A percentile compares a stretch with the other conserved stretches of the same genome.
These are phyloP conservation scores for Papilionanthe hybrid DNA, from an alignment of 116 monocot genomes.

Conservation along the genomic window DNA sequence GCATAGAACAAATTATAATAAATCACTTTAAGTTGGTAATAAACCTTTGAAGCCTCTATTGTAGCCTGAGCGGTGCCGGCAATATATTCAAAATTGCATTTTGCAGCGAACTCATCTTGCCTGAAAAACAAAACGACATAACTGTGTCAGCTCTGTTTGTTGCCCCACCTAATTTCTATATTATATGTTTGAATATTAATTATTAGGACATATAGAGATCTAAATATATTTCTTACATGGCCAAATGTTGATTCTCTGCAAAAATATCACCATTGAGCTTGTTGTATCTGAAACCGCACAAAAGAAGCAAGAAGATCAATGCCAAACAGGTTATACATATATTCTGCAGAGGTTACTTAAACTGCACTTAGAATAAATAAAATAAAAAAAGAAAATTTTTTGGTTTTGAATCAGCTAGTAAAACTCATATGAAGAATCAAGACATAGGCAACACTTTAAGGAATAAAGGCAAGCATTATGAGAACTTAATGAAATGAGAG, in stretches of 20 bases:
- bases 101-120: constrained; percentile 78
- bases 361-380: too few relatives aligned
- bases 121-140: constrained; percentile 18
- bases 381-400: too few relatives aligned
- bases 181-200: not conserved
- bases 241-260: constrained; percentile 79
- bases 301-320: not conserved
- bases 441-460: not conserved
- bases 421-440: not conserved
- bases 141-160: not conserved
- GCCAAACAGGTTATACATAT: not conserved
- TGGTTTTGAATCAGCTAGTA: too few relatives aligned
- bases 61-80: constrained; percentile 96
- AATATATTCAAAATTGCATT: constrained; percentile 77
- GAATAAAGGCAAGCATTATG: not conserved
- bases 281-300: too few relatives aligned
- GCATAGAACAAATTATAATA: not conserved
- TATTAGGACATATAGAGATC: not conserved
- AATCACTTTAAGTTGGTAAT: not conserved
- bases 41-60: constrained; percentile 93
- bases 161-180: not conserved
- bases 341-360: too few relatives aligned
- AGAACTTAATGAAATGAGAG: not conserved
- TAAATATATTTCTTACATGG: constrained; percentile 52
- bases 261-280: constrained; percentile 81